Conservation (phyloP, 2,329 filamentous ascomycete species). For the Keithomyces neogunnii region DNA sequence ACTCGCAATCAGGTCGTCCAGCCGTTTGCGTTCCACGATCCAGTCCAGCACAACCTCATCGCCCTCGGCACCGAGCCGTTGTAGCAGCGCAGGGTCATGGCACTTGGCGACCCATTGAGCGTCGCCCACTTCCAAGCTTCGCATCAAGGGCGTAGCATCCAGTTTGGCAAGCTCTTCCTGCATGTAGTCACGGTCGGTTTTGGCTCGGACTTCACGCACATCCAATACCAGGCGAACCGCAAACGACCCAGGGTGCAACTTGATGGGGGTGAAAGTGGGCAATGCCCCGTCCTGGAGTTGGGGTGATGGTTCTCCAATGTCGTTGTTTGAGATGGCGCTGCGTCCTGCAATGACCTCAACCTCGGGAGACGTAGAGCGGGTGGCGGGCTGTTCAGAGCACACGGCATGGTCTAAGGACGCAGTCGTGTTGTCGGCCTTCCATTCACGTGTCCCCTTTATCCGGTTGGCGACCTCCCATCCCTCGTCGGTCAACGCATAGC, state of each 20-base stretch:
- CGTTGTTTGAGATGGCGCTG: constrained; percentile 9
- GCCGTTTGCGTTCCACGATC: constrained; percentile 72
- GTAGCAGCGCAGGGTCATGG: constrained; percentile 48
- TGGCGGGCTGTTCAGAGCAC: not conserved
- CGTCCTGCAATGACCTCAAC: constrained; percentile 1
- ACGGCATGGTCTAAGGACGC: not conserved
- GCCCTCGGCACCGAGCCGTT: constrained; percentile 49
- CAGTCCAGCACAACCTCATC: constrained; percentile 70
- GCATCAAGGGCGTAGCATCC: constrained; percentile 57
- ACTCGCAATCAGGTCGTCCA: constrained; percentile 71
- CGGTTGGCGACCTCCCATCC: constrained; percentile 66
- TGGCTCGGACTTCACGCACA: constrained; percentile 63
- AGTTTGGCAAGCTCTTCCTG: constrained; percentile 61
- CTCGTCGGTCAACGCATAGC: constrained; percentile 66
- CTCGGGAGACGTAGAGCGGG: constrained; percentile 12
- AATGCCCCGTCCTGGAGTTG: constrained; percentile 17
- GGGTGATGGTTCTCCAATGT: too few species aligned
- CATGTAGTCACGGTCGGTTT: constrained; percentile 69
- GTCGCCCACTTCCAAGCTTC: constrained; percentile 65
- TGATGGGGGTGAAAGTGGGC: constrained; percentile 49
- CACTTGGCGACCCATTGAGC: constrained; percentile 72
- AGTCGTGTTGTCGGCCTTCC: constrained; percentile 17
- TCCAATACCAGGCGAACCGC: constrained; percentile 67
- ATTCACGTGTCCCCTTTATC: constrained; percentile 47
- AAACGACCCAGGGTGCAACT: constrained; percentile 56